A percentile compares a stretch with the other conserved stretches of the same genome.
Conservation (phyloP, 208 protist genomes). For the Leishmania mexicana region DNA sequence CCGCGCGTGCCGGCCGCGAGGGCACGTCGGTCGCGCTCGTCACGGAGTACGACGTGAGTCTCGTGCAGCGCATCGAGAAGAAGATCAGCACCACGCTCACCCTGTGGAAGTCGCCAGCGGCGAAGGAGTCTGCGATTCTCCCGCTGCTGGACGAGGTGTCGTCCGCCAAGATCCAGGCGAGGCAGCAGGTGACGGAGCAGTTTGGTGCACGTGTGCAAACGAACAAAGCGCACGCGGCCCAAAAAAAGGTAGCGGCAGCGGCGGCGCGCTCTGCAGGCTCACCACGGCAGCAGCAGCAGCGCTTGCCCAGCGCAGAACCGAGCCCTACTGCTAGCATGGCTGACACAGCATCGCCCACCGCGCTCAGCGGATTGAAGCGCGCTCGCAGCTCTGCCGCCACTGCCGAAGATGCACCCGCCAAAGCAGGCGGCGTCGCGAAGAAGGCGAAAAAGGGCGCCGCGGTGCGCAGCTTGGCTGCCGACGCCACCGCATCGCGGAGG, state of each 20-base stretch:
- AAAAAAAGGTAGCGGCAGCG: constrained; percentile 23
- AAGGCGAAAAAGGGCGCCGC: background rate
- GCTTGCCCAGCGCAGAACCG: background rate
- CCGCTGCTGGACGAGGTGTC: constrained; percentile 83
- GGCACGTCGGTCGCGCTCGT: constrained; percentile 77
- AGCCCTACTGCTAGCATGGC: background rate
- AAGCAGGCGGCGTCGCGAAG: background rate
- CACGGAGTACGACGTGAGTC: constrained; percentile 80
- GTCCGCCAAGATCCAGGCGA: constrained; percentile 78
- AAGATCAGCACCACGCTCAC: constrained; percentile 36
- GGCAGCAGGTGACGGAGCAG: constrained; percentile 80
- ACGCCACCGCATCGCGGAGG: background rate
- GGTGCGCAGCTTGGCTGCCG: background rate
- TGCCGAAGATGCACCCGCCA: background rate
- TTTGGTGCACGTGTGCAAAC: constrained; percentile 63
- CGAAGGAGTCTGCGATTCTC: constrained; percentile 59
- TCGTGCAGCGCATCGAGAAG: constrained; percentile 74
- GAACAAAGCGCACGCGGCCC: constrained; percentile 62
- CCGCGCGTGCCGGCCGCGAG: constrained; percentile 89
- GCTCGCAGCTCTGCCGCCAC: background rate
- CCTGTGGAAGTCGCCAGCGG: constrained; percentile 55
- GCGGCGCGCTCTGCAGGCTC: constrained; percentile 5
- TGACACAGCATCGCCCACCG: background rate
- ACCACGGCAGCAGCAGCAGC: background rate
- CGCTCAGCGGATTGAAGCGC: background rate